Evolutionary conservation across 257 asterid genomes (phyloP).

Genomic region (Nicotiana obtusifolia): DNA sequence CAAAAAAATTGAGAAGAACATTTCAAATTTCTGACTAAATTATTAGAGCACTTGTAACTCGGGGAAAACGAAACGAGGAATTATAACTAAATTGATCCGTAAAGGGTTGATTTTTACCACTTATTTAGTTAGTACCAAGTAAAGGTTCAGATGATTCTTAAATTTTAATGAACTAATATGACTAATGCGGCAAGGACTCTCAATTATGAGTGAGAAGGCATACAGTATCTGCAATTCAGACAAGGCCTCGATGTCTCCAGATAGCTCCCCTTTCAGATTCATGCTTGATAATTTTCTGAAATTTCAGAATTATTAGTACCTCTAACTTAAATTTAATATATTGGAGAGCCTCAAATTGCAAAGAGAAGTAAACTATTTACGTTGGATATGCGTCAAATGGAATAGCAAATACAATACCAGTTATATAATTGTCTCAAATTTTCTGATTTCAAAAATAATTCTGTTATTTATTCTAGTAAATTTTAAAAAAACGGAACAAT

Average conservation of each 20-base stretch:
- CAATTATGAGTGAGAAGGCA: background rate
- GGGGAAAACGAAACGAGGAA: background rate
- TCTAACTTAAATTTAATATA: background rate
- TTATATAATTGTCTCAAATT: background rate
- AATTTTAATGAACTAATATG: background rate
- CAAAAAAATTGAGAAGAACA: background rate
- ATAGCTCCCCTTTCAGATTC: slow-evolving; percentile 1
- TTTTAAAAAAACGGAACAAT: background rate
- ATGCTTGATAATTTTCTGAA: slow-evolving; percentile 12
- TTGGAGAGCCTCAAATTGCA: background rate
- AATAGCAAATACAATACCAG: too few species aligned
- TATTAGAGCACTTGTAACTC: too few species aligned
- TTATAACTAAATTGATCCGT: background rate
- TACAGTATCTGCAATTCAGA: slow-evolving; percentile 9
- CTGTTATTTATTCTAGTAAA: background rate
- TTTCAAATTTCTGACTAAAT: background rate
- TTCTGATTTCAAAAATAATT: background rate
- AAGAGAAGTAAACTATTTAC: background rate
- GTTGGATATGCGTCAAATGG: background rate
- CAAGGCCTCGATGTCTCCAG: slow-evolving; percentile 12
- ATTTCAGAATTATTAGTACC: background rate
- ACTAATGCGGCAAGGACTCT: background rate
- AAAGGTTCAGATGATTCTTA: background rate
- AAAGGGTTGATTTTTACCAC: background rate
- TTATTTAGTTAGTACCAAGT: background rate